A percentile compares a stretch with the other conserved stretches of the same genome.
Conservation (phyloP, 2,329 filamentous ascomycete genomes). For the Chaetomium strumarium region DNA sequence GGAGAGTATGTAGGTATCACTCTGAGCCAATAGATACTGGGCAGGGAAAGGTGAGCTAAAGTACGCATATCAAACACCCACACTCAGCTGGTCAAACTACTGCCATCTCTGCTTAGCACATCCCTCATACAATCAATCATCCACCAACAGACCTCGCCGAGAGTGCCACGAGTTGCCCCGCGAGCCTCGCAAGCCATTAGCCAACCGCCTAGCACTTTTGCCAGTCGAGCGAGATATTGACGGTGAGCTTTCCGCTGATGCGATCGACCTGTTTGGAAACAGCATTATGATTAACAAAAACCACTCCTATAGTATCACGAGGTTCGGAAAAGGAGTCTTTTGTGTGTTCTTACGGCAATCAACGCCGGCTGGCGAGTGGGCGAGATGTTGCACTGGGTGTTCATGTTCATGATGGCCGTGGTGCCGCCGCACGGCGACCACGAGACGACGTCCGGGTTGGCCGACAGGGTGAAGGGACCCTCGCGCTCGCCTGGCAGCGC, state of each 20-base stretch:
- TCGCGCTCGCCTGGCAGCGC: constrained; percentile 15
- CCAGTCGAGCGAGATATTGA: constrained; percentile 18
- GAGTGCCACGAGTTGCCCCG: too few relatives aligned
- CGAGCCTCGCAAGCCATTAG: too few relatives aligned
- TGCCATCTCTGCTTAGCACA: too few relatives aligned
- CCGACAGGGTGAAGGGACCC: constrained; percentile 19
- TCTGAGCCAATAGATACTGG: too few relatives aligned
- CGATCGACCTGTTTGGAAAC: constrained; percentile 17
- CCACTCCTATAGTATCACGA: not conserved
- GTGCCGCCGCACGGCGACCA: constrained; percentile 22
- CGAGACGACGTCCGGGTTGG: constrained; percentile 17
- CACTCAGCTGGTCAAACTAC: too few relatives aligned
- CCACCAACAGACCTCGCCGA: too few relatives aligned
- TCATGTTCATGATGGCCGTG: constrained; percentile 20
- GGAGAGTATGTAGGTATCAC: too few relatives aligned
- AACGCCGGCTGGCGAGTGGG: constrained; percentile 11
- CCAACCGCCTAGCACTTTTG: constrained; percentile 9
- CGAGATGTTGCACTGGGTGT: constrained; percentile 19
- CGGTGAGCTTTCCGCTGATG: constrained; percentile 18
- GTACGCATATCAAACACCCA: too few relatives aligned
- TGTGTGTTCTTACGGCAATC: constrained; percentile 18
- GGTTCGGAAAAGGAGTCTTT: not conserved
- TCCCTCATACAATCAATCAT: too few relatives aligned
- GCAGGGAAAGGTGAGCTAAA: too few relatives aligned
- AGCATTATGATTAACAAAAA: not conserved